Percentiles rank a stretch among this genome's conserved stretches.
Conservation (phyloP, 257 asterid genomes). For the Nyctanthes arbortristis region DNA sequence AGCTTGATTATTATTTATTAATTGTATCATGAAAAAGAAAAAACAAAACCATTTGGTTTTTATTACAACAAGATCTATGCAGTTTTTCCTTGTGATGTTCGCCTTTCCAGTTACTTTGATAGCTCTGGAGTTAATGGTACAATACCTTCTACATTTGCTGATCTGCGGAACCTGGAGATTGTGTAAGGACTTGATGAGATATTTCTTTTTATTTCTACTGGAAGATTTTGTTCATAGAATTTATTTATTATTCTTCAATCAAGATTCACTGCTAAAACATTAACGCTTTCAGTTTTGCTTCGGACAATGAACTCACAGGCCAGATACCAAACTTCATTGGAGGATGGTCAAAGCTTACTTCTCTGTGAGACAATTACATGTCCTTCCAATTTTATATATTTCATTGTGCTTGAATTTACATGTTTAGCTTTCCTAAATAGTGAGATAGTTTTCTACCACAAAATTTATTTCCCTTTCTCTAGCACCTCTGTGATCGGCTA, state of each 20-base stretch:
- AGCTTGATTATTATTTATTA: too few relatives aligned
- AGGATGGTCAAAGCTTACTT: slow-evolving; percentile 31
- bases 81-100: too few relatives aligned
- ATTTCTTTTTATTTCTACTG: not conserved
- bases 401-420: not conserved
- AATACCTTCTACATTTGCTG: slow-evolving; percentile 53
- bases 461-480: not conserved
- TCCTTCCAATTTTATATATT: not conserved
- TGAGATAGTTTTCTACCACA: not conserved
- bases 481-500: slow-evolving; percentile 5
- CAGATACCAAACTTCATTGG: slow-evolving; percentile 41
- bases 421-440: not conserved
- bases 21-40: too few relatives aligned
- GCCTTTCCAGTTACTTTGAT: slow-evolving; percentile 45
- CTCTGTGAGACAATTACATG: slow-evolving; percentile 29
- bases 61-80: too few relatives aligned
- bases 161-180: slow-evolving; percentile 35
- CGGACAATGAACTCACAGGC: slow-evolving; percentile 38
- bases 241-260: not conserved
- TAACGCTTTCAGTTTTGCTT: slow-evolving; percentile 37
- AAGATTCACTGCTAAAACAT: not conserved
- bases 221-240: not conserved
- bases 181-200: slow-evolving; percentile 40
- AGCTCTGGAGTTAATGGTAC: slow-evolving; percentile 63
- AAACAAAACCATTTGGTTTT: too few relatives aligned